Base-by-base conservation (phyloP, 78 protist species). In the Monosiga brevicollis region DNA sequence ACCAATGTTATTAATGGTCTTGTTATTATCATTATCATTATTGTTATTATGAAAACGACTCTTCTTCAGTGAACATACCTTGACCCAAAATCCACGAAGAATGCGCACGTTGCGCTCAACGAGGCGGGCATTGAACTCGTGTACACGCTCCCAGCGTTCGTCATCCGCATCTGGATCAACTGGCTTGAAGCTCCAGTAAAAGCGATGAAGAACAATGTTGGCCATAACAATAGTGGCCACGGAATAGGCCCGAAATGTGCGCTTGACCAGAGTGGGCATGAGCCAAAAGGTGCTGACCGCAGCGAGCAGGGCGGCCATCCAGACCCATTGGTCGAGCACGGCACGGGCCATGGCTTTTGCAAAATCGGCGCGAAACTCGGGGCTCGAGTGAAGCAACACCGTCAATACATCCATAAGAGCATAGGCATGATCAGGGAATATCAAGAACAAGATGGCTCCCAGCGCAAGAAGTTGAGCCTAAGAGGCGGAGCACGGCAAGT, bases 151-250 rank as follows among this genome's bases (percentile, higher is more conserved):
- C 35, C 87, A 9, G 42, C 85, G 54, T 76, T 92, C 95, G 24
- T 22, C 95, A 89, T 92, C 80, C 40, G 76, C 34, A 75, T 40
- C 62, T 38, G 36, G 54, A 39, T 9, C 26, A 49, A 20, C 32
- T 75, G 29, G 43, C 1, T 1, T 1, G 79, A 39, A 49, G 29
- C 15, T 9, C 49, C 54, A 10, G 54, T 49, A 39, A 15, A 24
- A 22, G 36, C 49, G 9, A 23, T 39, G 49, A 36, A 75, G 79
- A 23, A 32, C 29, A 49, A 39, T 1, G 25, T 2, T 42, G 39
- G 2, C 15, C 20, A 32, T 10, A 39, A 6, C 42, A 75, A 20
- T 49, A 15, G 79, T 38, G 41, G 26, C 32, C 6, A 20, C 22
- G 24, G 6, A 72, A 11, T 32, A 72, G 75, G 24, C 75, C 25